phyloP scores from a whole-genome alignment of 345 rosid species.

The Fremontodendron californicum region DNA sequence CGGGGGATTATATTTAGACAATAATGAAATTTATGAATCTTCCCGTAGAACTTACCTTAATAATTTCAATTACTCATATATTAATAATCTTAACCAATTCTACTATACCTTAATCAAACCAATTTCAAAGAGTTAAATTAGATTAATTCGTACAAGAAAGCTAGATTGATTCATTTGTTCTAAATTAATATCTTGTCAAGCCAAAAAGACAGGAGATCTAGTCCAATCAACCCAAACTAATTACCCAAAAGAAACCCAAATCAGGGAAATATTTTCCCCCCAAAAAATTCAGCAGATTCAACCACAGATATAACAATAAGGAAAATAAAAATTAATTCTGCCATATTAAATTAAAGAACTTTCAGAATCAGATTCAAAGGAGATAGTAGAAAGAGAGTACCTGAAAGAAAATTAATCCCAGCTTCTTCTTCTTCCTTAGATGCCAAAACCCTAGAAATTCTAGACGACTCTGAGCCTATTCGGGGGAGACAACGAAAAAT shows the following conservation, averaged over 20 bases:
- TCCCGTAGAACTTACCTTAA: no score
- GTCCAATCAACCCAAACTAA: no score
- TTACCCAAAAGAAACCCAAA: neutral
- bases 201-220: no score
- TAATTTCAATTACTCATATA: no score
- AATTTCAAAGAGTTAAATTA: neutral
- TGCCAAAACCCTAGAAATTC: neutral
- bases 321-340: neutral
- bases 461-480: neutral
- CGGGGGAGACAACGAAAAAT: no score
- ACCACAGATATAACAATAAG: neutral
- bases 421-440: neutral
- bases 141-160: neutral
- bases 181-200: no score
- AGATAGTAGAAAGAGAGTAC: neutral
- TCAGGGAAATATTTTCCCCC: neutral
- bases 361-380: neutral
- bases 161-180: neutral
- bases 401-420: neutral
- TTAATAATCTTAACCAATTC: no score
- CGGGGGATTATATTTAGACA: neutral
- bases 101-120: neutral
- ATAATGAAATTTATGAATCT: neutral
- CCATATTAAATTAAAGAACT: neutral
- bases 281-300: neutral